A percentile compares a stretch with the other conserved stretches of the same genome.
These are phyloP conservation scores for Rutstroemia sp. DNA, from an alignment of 2,329 filamentous ascomycete genomes.

Conservation along the genomic window DNA sequence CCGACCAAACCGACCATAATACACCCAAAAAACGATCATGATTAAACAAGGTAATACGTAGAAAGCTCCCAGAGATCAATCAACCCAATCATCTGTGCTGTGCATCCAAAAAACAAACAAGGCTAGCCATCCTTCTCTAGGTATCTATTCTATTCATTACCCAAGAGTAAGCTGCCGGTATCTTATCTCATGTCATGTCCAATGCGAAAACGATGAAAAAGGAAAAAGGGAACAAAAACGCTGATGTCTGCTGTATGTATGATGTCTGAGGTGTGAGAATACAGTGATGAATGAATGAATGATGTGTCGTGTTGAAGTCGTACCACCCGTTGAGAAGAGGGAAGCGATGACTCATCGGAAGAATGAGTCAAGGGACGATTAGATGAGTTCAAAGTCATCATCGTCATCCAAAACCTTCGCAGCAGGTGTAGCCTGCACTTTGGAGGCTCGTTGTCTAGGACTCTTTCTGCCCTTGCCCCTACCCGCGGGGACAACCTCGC, in stretches of 20 bases:
- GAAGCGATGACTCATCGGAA: not conserved
- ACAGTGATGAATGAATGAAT: not conserved
- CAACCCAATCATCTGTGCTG: not conserved
- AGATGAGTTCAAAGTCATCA: slow-evolving; percentile 30
- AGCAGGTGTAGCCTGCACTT: not conserved
- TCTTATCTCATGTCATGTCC: not conserved
- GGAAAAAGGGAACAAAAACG: not conserved
- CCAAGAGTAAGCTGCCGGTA: slow-evolving; percentile 7
- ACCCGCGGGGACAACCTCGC: slow-evolving; percentile 22
- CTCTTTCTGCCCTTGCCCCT: slow-evolving; percentile 23
- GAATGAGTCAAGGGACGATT: slow-evolving; percentile 3
- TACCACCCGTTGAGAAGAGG: not conserved
- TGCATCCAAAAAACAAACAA: not conserved
- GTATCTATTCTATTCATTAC: not conserved
- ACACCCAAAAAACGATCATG: not conserved
- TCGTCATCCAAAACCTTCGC: slow-evolving; percentile 20
- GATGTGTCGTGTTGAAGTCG: not conserved
- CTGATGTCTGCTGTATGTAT: not conserved
- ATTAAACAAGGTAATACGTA: too few relatives aligned
- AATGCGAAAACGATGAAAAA: not conserved
- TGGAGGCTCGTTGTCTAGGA: slow-evolving; percentile 22
- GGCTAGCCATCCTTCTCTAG: slow-evolving; percentile 10
- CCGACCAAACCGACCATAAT: not conserved
- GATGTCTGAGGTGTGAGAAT: not conserved
- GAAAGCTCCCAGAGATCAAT: not conserved